phyloP scores from a whole-genome alignment of 2,329 filamentous ascomycete species.

The Aspergillus felis region DNA sequence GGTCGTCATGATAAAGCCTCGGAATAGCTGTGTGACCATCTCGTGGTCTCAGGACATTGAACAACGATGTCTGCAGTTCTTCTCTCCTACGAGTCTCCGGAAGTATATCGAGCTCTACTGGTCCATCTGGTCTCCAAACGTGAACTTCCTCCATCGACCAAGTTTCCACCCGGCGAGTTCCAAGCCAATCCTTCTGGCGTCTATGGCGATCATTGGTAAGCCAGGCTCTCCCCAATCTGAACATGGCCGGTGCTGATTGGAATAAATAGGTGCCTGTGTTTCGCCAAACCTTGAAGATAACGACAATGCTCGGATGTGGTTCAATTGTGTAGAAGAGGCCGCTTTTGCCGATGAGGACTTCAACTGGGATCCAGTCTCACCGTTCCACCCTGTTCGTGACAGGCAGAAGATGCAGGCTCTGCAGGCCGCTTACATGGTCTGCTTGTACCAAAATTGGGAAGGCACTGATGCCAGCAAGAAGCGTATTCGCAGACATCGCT shows the following conservation, averaged over 20 bases:
- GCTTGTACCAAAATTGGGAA: conserved; percentile 41
- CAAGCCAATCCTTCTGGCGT: conserved; percentile 30
- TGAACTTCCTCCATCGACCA: conserved; percentile 34
- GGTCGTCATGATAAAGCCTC: conserved; percentile 32
- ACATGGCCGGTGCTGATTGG: background rate
- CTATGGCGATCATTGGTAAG: conserved; percentile 35
- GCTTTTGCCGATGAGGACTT: conserved; percentile 37
- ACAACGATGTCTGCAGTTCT: conserved; percentile 20
- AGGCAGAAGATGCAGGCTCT: conserved; percentile 31
- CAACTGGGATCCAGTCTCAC: conserved; percentile 23
- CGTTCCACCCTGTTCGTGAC: conserved; percentile 5
- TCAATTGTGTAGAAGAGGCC: conserved; percentile 38
- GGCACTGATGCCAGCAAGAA: conserved; percentile 31
- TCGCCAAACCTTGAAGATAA: conserved; percentile 30
- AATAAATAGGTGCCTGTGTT: conserved; percentile 19
- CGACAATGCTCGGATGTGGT: conserved; percentile 32
- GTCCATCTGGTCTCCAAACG: conserved; percentile 37
- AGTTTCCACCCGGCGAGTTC: conserved; percentile 29
- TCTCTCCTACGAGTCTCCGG: conserved; percentile 23
- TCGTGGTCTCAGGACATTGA: conserved; percentile 33
- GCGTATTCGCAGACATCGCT: conserved; percentile 34
- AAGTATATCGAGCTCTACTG: conserved; percentile 34
- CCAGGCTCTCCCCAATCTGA: background rate
- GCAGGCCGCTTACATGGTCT: conserved; percentile 37
- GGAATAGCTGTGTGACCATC: conserved; percentile 28